These are phyloP conservation scores for Globisporangium cystogenes DNA, from an alignment of 352 stramenopile genomes.

Conservation along the genomic window DNA sequence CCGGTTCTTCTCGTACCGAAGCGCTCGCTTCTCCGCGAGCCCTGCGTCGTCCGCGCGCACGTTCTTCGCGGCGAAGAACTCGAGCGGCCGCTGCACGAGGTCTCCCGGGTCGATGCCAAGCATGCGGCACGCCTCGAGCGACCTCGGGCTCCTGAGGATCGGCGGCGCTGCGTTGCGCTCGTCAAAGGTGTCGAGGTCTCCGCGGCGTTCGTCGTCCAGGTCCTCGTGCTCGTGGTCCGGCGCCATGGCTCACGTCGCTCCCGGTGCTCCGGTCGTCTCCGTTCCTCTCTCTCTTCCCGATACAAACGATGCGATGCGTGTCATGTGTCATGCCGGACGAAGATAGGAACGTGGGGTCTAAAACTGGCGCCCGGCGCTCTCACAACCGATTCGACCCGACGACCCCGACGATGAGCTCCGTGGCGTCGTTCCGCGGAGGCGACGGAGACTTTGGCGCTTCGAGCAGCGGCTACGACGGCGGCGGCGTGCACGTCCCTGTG, in stretches of 20 bases:
- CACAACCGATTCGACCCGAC: no score
- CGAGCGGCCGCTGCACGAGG: conserved; percentile 43
- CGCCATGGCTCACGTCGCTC: not conserved
- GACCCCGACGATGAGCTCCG: conserved; percentile 34
- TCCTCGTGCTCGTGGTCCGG: not conserved
- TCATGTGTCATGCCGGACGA: conserved; percentile 2
- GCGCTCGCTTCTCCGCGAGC: conserved; percentile 49
- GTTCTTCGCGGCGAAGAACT: conserved; percentile 47
- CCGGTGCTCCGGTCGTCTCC: not conserved
- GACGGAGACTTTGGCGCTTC: conserved; percentile 17
- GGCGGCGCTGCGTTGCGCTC: conserved; percentile 24
- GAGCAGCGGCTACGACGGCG: conserved; percentile 10
- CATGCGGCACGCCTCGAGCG: conserved; percentile 67
- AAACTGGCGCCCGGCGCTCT: no score
- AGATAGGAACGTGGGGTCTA: no score
- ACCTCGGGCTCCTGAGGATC: conserved; percentile 63
- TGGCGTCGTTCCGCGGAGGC: conserved; percentile 30
- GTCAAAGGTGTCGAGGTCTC: conserved; percentile 75
- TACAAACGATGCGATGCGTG: not conserved
- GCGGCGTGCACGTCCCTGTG: conserved; percentile 34
- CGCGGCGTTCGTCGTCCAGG: conserved; percentile 15
- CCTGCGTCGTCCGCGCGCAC: conserved; percentile 18
- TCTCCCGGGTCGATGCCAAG: conserved; percentile 64
- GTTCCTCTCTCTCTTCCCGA: no score
- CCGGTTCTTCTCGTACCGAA: conserved; percentile 53